phyloP scores from a whole-genome alignment of 495 filamentous ascomycete species.

The Penicillium longicatenatum region DNA sequence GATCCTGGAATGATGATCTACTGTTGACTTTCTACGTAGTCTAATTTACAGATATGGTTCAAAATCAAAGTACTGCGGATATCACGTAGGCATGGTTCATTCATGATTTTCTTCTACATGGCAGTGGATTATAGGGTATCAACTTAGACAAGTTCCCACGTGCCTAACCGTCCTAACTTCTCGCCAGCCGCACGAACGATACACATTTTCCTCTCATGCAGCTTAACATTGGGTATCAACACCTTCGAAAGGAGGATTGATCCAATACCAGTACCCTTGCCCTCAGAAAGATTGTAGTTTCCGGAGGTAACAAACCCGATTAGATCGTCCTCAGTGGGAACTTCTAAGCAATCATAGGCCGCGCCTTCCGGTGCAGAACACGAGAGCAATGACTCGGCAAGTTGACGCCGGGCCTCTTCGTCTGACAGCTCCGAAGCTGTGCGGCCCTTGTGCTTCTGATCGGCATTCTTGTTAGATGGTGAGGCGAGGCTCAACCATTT shows the following conservation, averaged over 20 bases:
- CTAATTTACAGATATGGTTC: not conserved
- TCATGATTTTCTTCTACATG: not conserved
- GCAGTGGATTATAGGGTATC: slow-evolving; percentile 17
- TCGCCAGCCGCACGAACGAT: slow-evolving; percentile 81
- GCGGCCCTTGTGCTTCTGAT: not conserved
- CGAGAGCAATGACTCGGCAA: slow-evolving; percentile 56
- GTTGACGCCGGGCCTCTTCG: slow-evolving; percentile 50
- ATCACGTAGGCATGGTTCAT: slow-evolving; percentile 1
- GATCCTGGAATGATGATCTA: slow-evolving; percentile 17
- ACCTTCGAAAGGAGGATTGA: slow-evolving; percentile 65
- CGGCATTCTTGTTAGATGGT: not conserved
- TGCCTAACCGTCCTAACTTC: slow-evolving; percentile 71
- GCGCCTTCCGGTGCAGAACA: slow-evolving; percentile 28
- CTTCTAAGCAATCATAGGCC: slow-evolving; percentile 58
- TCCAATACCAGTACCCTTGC: slow-evolving; percentile 74
- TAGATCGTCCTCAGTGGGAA: slow-evolving; percentile 74
- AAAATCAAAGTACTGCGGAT: not conserved
- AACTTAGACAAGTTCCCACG: slow-evolving; percentile 70
- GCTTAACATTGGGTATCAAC: slow-evolving; percentile 25
- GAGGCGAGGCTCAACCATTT: slow-evolving; percentile 54
- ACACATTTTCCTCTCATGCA: slow-evolving; percentile 56
- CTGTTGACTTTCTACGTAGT: not conserved
- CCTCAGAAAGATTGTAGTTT: slow-evolving; percentile 77
- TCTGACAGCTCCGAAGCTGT: slow-evolving; percentile 15
- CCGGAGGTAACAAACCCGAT: slow-evolving; percentile 93